A percentile compares a stretch with the other conserved stretches of the same genome.
Conservation (phyloP, 805 yeast species). For the Huiozyma sinensis region DNA sequence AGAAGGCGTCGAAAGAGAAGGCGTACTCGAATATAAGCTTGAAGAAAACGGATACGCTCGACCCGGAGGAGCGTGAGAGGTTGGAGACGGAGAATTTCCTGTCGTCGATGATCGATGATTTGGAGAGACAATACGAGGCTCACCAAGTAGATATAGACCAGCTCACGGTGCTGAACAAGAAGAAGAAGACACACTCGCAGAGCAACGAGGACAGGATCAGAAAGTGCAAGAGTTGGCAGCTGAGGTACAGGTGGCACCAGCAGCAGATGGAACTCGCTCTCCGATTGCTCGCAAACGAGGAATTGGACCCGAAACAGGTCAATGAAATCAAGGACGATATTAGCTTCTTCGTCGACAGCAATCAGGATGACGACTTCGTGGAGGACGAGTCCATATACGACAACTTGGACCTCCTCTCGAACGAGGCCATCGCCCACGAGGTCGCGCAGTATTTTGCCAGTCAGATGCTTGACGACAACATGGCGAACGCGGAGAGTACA, state of each 20-base stretch:
- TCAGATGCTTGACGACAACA: conserved; percentile 20
- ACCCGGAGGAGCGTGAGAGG: conserved; percentile 74
- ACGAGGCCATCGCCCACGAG: conserved; percentile 42
- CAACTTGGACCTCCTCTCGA: conserved; percentile 56
- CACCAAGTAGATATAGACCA: conserved; percentile 45
- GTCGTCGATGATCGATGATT: conserved; percentile 61
- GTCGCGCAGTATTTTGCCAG: conserved; percentile 32
- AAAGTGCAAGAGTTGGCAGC: conserved; percentile 48
- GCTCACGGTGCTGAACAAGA: conserved; percentile 21
- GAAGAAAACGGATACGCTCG: conserved; percentile 50
- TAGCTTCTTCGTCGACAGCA: conserved; percentile 82
- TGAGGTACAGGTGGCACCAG: conserved; percentile 72
- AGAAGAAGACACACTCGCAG: conserved; percentile 24
- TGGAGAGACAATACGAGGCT: conserved; percentile 70
- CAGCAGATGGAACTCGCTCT: conserved; percentile 69
- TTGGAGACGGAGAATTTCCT: conserved; percentile 61
- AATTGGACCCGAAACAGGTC: conserved; percentile 64
- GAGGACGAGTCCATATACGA: conserved; percentile 95
- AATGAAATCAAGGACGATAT: conserved; percentile 77
- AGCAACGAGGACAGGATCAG: conserved; percentile 30
- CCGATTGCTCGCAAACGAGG: conserved; percentile 72
- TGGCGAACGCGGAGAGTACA: conserved; percentile 8
- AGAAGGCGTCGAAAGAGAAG: conserved; percentile 85
- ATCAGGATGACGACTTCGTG: conserved; percentile 82
- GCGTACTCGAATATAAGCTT: conserved; percentile 90